A percentile compares a stretch with the other conserved stretches of the same genome.
Conservation (phyloP, 2,329 filamentous ascomycete genomes). For the Nannizziopsis barbatae region DNA sequence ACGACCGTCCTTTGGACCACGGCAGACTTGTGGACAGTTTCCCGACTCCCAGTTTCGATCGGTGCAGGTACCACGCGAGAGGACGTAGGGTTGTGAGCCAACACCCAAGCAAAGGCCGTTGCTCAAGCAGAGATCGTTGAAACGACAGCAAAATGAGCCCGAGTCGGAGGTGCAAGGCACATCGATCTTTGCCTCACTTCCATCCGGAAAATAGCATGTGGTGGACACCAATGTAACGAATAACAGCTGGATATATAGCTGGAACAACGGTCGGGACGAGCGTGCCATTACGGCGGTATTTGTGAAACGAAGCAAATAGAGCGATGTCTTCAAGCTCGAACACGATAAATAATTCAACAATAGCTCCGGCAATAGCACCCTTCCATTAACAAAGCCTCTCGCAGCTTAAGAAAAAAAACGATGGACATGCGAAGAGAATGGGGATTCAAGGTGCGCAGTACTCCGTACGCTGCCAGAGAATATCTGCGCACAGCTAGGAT, state of each 20-base stretch:
- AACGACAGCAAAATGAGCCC: conserved; percentile 21
- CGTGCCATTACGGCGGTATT: not conserved
- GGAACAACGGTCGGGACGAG: not conserved
- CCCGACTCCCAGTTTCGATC: conserved; percentile 21
- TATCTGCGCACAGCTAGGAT: too few species aligned
- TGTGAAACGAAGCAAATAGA: too few species aligned
- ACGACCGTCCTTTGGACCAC: conserved; percentile 5
- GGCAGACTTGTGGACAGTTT: conserved; percentile 18
- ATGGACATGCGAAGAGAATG: too few species aligned
- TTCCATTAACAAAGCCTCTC: too few species aligned
- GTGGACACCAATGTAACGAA: not conserved
- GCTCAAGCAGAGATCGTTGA: conserved; percentile 20
- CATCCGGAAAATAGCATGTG: conserved; percentile 24
- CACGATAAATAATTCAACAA: too few species aligned
- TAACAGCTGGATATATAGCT: not conserved
- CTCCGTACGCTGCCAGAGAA: too few species aligned
- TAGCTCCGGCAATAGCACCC: too few species aligned
- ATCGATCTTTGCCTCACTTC: conserved; percentile 13
- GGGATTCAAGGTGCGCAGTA: too few species aligned
- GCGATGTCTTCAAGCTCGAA: too few species aligned
- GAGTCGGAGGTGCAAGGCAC: conserved; percentile 22
- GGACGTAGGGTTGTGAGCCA: conserved; percentile 18
- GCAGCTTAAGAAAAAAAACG: too few species aligned
- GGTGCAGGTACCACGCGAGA: conserved; percentile 24
- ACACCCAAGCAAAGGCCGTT: conserved; percentile 23